Evolutionary conservation across 106 monocot species (phyloP), one percentile per base, ranked within the genome.

Genomic region (Hemerocallis citrina): DNA sequence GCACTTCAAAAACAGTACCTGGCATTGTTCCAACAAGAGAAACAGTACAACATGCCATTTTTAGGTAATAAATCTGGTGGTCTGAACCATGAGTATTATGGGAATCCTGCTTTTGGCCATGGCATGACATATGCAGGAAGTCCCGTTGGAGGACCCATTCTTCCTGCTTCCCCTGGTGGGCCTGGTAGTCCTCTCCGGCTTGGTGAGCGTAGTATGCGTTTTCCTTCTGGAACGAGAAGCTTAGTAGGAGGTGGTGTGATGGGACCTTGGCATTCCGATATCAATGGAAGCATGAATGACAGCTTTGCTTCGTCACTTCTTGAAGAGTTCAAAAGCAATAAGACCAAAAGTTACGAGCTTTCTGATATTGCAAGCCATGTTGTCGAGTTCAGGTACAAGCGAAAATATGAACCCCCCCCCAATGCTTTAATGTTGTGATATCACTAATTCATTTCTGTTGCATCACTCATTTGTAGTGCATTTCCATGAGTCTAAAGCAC

Each of bases 301-400:
- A 56, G 66, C 70, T 88, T 85, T 79, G 67, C 70, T 32, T 71
- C 85, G 25, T 77, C 98, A 1, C 87, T 99, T 21, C 61, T 99
- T 34, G 92, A 99, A 22, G 98, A 99, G 43, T 88, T 99, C 28
- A 99, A 99, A 75, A 78, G 75, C 68, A 99, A 92, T 57, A 99
- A 99, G 65, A 77, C 80, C 28, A 88, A 73, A 70, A 88, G 75
- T 51, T 92, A 78, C 63, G 98, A 99, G 37, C 85, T 99, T 23
- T 82, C 85, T 57, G 92, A 92, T 41, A 92, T 99, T 75, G 73
- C 74, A 30, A 82, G 88, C 10, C 92, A 99, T 76, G 98, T 92
- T 44, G 98, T 92, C 67, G 88, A 99, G 54, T 99, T 99, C 73
- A 99, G 98, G 98, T 99, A 88, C 62, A 14, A 30, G 20, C 34